Evolutionary conservation across 331 rosid genomes (phyloP), one percentile per base, ranked within the genome.

Genomic region (Rosa hybrid): DNA sequence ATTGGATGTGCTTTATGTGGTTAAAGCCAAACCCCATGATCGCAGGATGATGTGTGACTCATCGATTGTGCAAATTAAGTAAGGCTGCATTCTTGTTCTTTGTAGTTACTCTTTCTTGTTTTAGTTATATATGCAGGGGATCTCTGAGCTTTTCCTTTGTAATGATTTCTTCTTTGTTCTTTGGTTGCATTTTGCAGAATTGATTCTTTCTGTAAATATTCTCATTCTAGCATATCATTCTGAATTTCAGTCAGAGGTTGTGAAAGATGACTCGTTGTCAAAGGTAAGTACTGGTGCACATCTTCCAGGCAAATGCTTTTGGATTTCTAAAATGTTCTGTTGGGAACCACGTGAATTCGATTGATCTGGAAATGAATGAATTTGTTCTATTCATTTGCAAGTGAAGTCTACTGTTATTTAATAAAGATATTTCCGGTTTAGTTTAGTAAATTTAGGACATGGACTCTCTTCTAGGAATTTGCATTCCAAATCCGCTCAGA

Each of bases 41-140:
- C 77, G 13, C 78, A 83, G 50, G 73, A 91, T 89, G 96, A 91
- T 87, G 96, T 88, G 72, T 64, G 89, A 82, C 81, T 87, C 86
- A 70, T 65, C 73, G 69, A 67, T 71, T 84, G 72, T 86, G 82
- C 86, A 80, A 41, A 74, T 85, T 85, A 86, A 86, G 50, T 89
- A 81, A 88, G 89, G 62, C 50, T 65, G 71, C 39, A 38, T 76
- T 80, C 34, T 75, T 56, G 54, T 45, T 81, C 75, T 81, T 74
- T 44, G 67, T 64, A 45, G 65, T 77, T 39, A 59, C 81, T 41
- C 68, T 72, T 79, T 67, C 34, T n/a, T 57, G 38, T 16, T 49
- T 49, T 17, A 12, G 34, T 21, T 59, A 23, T 42, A 27, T 9
- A 17, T 17, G 59, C 68, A 27, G 62, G 72, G 78, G 72, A 62